A percentile compares a stretch with the other conserved stretches of the same genome.
These are phyloP conservation scores for Botrytis elliptica DNA, from an alignment of 2,329 filamentous ascomycete genomes.

Conservation along the genomic window DNA sequence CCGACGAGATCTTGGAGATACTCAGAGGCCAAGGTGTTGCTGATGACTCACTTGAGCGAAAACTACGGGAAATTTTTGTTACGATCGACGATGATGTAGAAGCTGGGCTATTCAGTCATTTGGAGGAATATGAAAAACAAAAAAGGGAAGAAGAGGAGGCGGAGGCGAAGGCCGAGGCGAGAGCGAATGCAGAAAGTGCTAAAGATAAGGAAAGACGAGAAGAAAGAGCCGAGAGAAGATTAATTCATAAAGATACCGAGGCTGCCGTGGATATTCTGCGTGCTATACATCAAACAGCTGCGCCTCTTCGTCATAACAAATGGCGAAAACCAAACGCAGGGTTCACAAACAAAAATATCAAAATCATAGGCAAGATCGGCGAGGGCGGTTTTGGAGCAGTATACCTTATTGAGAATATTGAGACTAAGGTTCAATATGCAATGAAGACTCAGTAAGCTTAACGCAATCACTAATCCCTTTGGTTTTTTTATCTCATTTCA, in stretches of 20 bases:
- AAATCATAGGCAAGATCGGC: not conserved
- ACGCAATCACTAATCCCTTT: not conserved
- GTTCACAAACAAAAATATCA: not conserved
- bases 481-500: not conserved
- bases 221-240: too few species aligned
- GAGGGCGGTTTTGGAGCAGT: not conserved
- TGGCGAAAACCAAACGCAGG: not conserved
- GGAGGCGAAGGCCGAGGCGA: not conserved
- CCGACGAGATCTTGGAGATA: not conserved
- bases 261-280: not conserved
- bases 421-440: not conserved
- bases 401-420: conserved; percentile 4
- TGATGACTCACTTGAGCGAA: not conserved
- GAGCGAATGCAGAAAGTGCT: not conserved
- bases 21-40: not conserved
- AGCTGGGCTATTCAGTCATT: rapidly evolving
- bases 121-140: too few species aligned
- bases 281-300: not conserved
- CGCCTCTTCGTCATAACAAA: conserved; percentile 2
- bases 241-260: too few species aligned
- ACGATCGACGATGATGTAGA: not conserved
- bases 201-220: not conserved
- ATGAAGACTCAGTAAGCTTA: conserved; percentile 3
- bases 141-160: not conserved
- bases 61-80: not conserved